Base-by-base conservation (phyloP, 208 protist genomes). In the Angomonas desouzai region DNA sequence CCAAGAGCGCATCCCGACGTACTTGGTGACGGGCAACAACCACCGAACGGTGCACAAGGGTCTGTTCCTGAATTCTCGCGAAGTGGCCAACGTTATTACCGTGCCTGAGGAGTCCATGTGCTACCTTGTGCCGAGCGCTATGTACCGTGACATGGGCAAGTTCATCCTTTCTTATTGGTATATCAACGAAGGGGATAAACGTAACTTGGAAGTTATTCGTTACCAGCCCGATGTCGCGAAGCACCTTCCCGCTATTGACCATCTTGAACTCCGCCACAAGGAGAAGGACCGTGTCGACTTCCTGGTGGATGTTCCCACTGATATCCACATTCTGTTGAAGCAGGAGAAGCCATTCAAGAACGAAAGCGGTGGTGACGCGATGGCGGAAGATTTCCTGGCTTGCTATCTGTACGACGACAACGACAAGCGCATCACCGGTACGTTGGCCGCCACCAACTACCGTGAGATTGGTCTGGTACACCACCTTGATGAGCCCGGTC, bases 91-190 rank as follows among this genome's bases (percentile, higher is more conserved):
- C 66, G 30, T 85, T 6, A 70, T 93, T 57, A 88, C 76, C 22
- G 58, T 93, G 10, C 87, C 87, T 11, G 55, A 79, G 18, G 45
- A 77, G 18, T 93, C 83, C 13, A 59, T 93, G 48, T 86, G 74
- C 71, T 93, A 93, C 74, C 68, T 91, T 30, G 82, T 91, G 16
- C 81, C 81, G 3, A 89, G 74, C 33, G 75, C 72, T 10, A 84
- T 89, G 81, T 71, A 74, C 33, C 85, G 70, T 34, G 82, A 87
- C 18, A 77, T 81, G 63, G 70, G 83, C 49, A 93, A 88, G 70
- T 93, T 93, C 66, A 76, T 93, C n/a, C 68, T 93, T 22, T 91
- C 84, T 22, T 91, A 85, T 64, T 89, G 80, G 79, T 85, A 81
- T 43, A 51, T 78, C 28, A 79, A 66, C 38, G 53, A 59, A 11